phyloP scores from a whole-genome alignment of 1,139 yeast genomes.

The Arxiozyma bovina region DNA sequence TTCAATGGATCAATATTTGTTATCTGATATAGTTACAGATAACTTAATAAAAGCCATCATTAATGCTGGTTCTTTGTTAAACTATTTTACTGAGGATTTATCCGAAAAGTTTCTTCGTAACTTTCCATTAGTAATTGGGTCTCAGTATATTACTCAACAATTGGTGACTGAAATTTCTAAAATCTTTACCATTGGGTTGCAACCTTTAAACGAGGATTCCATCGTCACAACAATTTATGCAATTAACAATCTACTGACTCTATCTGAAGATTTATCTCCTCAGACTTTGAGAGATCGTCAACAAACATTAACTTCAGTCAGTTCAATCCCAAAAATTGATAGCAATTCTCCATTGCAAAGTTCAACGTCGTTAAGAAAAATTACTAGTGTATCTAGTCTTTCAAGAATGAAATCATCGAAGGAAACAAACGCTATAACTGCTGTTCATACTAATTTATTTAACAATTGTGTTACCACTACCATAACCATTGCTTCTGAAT shows the following conservation, averaged over 20 bases:
- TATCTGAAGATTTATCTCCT: slow-evolving; percentile 39
- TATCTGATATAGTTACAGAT: slow-evolving; percentile 28
- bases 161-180: slow-evolving; percentile 33
- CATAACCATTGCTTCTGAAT: slow-evolving; percentile 59
- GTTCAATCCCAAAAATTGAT: slow-evolving; percentile 8
- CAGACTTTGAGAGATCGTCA: slow-evolving; percentile 31
- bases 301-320: slow-evolving; percentile 23
- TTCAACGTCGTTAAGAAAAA: slow-evolving; percentile 14
- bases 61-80: slow-evolving; percentile 26
- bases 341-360: slow-evolving; percentile 18
- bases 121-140: slow-evolving; percentile 29
- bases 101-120: slow-evolving; percentile 26
- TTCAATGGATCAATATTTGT: slow-evolving; percentile 16
- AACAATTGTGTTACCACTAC: slow-evolving; percentile 64
- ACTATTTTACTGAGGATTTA: slow-evolving; percentile 26
- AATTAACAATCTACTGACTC: slow-evolving; percentile 62
- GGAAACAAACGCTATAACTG: background rate
- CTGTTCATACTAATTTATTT: slow-evolving; percentile 21
- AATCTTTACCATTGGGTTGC: slow-evolving; percentile 38
- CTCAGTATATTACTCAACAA: slow-evolving; percentile 19
- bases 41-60: slow-evolving; percentile 32
- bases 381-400: slow-evolving; percentile 1
- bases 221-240: slow-evolving; percentile 84
- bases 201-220: slow-evolving; percentile 54
- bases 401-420: background rate